Base-by-base conservation (phyloP, 768 basidiomycete species). In the Boletus pseudo-olivaceus region DNA sequence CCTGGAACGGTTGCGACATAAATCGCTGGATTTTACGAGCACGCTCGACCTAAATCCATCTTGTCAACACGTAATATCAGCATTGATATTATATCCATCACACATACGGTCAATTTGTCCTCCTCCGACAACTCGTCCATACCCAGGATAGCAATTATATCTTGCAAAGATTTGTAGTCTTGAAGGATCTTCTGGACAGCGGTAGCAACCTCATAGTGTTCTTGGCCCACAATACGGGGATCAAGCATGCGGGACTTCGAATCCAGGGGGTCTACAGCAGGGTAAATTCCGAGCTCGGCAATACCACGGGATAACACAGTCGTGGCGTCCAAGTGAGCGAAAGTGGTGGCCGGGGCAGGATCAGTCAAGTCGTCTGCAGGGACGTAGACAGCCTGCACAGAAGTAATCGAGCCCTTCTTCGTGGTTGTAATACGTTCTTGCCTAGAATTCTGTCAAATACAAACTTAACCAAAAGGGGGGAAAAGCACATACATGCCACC, bases 51-150 rank as follows among this genome's bases (percentile, higher is more conserved):
- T 89, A 54, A 9, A 45, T 64, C 5, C n/a, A 49, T 6, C 4
- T 29, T 14, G 20, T 62, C 46, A 65, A 17, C 17, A 42, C 34
- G 37, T 20, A 38, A 47, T 44, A 30, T n/a, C 5, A 47, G 19
- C 42, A 30, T 49, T 46, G 7, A 37, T 5, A 26, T 5, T 5
- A 26, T 5, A 40, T 30, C 29, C 32, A n/a, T 44, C 20, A 19
- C 46, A 55, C 53, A 27, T 46, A 54, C 57, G 61, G 95, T 98
- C 62, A 98, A 79, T 79, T 99, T 99, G 79, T 99, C 97, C 79
- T 98, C 97, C 73, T 99, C 97, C 17, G 96, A 98, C 82, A 99
- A 86, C 76, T 99, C 97, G 72, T 99, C 97, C 97, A 99, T 99
- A 82, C 97, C 97, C 67, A 99, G 78, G 78, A 99, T 99, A 69